These are phyloP conservation scores for Alternaria triticimaculans DNA, from an alignment of 2,329 filamentous ascomycete genomes.

Conservation along the genomic window DNA sequence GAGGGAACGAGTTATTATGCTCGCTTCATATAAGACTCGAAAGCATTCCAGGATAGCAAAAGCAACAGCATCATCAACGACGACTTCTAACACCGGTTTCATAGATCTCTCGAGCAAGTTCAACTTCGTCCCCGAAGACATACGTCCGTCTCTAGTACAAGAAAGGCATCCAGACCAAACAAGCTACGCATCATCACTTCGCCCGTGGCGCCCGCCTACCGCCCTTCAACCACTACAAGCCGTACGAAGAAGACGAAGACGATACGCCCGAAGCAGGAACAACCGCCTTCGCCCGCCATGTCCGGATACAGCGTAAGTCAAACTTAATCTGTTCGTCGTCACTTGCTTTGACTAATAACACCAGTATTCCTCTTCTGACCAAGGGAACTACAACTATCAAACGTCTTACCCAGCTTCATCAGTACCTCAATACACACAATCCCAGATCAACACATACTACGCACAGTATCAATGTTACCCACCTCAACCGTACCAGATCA, in stretches of 20 bases:
- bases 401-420: constrained; percentile 15
- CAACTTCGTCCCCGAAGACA: constrained; percentile 2
- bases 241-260: constrained; percentile 12
- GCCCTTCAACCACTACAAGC: constrained; percentile 16
- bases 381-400: constrained; percentile 26
- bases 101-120: constrained; percentile 14
- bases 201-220: constrained; percentile 19
- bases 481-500: constrained; percentile 34
- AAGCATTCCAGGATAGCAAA: not conserved
- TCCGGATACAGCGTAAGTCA: constrained; percentile 32
- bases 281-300: constrained; percentile 29
- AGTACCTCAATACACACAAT: constrained; percentile 42
- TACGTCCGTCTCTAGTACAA: not conserved
- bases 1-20: not conserved
- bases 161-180: constrained; percentile 11
- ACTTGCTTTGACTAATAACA: not conserved
- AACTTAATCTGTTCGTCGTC: not conserved
- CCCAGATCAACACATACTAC: constrained; percentile 40
- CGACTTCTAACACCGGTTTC: constrained; percentile 2
- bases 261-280: constrained; percentile 25
- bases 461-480: constrained; percentile 40
- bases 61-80: not conserved
- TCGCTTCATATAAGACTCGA: constrained; percentile 16
- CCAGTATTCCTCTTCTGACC: constrained; percentile 31
- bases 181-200: constrained; percentile 17